Percentiles rank a stretch among this genome's conserved stretches.
phyloP scores from a whole-genome alignment of 73 alveolate genomes.

The Paramecium biaurelia region DNA sequence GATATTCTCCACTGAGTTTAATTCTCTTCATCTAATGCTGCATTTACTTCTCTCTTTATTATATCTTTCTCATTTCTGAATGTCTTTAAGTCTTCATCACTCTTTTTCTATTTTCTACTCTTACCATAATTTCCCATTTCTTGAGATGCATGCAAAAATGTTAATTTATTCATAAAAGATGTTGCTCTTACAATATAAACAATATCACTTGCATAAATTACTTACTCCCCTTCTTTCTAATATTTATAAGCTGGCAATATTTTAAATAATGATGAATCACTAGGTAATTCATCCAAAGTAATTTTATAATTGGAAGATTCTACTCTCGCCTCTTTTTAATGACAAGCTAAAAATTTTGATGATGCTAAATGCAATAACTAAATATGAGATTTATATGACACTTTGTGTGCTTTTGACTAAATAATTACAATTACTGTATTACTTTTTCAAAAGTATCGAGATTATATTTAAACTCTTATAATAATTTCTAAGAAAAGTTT shows the following conservation, averaged over 20 bases:
- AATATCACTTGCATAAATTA: slow-evolving; percentile 48
- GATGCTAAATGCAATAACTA: slow-evolving; percentile 54
- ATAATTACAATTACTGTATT: not conserved
- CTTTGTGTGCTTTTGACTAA: slow-evolving; percentile 41
- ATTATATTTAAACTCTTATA: slow-evolving; percentile 56
- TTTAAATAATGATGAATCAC: slow-evolving; percentile 49
- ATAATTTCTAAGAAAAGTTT: not conserved
- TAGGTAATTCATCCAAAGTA: slow-evolving; percentile 58
- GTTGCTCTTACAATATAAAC: slow-evolving; percentile 45
- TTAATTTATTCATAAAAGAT: slow-evolving; percentile 42
- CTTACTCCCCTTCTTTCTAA: slow-evolving; percentile 61
- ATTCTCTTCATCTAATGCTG: slow-evolving; percentile 55
- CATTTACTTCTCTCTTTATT: slow-evolving; percentile 57
- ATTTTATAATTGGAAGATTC: slow-evolving; percentile 55
- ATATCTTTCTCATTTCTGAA: not conserved
- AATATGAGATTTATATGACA: slow-evolving; percentile 56
- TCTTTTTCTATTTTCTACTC: not conserved
- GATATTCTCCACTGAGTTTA: slow-evolving; percentile 56
- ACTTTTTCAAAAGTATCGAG: slow-evolving; percentile 61
- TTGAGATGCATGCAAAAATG: slow-evolving; percentile 29
- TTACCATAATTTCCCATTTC: slow-evolving; percentile 41
- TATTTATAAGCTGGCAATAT: slow-evolving; percentile 62
- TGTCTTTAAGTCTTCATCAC: not conserved
- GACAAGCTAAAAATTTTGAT: slow-evolving; percentile 64
- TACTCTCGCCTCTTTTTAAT: slow-evolving; percentile 55